Evolutionary conservation across 805 yeast species (phyloP), one percentile per base, ranked within the genome.

Genomic region (Spathaspora boniae): DNA sequence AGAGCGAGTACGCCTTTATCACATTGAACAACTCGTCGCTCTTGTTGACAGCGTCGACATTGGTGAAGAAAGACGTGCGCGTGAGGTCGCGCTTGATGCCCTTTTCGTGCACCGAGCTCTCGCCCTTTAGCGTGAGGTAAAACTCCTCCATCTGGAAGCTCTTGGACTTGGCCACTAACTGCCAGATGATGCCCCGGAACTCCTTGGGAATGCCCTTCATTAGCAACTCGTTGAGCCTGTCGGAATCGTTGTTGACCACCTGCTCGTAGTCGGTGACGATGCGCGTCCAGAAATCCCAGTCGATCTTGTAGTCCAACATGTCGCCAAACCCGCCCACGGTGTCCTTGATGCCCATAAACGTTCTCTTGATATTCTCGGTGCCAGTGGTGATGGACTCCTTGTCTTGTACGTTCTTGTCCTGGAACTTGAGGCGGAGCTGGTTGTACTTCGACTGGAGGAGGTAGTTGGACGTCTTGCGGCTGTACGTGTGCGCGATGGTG

Each of bases 101-200:
- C 45, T 79, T 77, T 44, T 84, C 95, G 58, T 78, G 87, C 11
- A 76, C 70, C 11, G 84, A 76, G 6, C 68, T 51, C 35, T 69
- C 65, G 26, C 64, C 74, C 41, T 74, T 67, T 33, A 76, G 56
- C 33, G 65, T 65, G 27, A 68, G 54, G 55, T 76, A 84, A 29
- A 77, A 69, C 42, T 80, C 86, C 42, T 76, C 82, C 34, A 80
- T 57, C 33, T 72, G 70, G 19, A 74, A 64, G 22, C 82, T 78
- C 50, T 89, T 89, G 6, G 95, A 82, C 43, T 79, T 76, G 12
- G 95, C 74, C 37, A 88, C 81, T 33, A 87, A 67, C 61, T 89
- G 97, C 98, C 98, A 91, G 15, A 91, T 74, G 45, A 89, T 79
- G 2, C 96, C 95, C 44, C 98, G 68, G 33, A 91, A 70, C 44